Percentiles rank a stretch among this genome's conserved stretches.
Conservation (phyloP, 2,329 filamentous ascomycete species). For the Venturia nashicola region DNA sequence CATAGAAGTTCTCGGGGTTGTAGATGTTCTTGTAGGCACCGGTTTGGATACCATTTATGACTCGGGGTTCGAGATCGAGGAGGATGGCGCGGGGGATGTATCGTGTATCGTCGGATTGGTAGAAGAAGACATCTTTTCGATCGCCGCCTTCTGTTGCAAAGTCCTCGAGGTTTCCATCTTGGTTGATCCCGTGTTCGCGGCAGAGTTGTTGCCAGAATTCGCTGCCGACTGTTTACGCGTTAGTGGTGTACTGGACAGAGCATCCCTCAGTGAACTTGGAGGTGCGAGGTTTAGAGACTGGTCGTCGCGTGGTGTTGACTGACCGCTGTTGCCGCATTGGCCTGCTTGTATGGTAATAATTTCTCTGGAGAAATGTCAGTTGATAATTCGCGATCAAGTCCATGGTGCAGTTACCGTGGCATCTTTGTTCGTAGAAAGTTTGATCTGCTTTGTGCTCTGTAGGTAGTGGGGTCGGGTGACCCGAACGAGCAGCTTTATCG, state of each 20-base stretch:
- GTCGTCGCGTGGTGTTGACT: conserved; percentile 30
- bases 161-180: conserved; percentile 92
- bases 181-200: conserved; percentile 94
- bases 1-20: conserved; percentile 98
- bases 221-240: conserved; percentile 59
- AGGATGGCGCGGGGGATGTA: conserved; percentile 96
- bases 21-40: conserved; percentile 97
- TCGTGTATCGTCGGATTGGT: conserved; percentile 94
- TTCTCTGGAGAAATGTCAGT: conserved; percentile 48
- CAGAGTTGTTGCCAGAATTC: conserved; percentile 99
- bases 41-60: conserved; percentile 84
- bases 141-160: conserved; percentile 97
- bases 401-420: conserved; percentile 7
- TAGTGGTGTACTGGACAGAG: background rate
- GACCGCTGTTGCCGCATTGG: conserved; percentile 98
- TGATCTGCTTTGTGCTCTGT: background rate
- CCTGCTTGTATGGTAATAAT: conserved; percentile 98
- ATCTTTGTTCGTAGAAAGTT: conserved; percentile 1
- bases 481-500: background rate
- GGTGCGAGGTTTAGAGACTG: conserved; percentile 11
- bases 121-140: conserved; percentile 98
- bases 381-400: background rate
- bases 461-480: background rate
- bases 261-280: background rate
- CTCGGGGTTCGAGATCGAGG: conserved; percentile 84